Base-by-base conservation (phyloP, 2,329 filamentous ascomycete species). In the Neofusicoccum ribis region DNA sequence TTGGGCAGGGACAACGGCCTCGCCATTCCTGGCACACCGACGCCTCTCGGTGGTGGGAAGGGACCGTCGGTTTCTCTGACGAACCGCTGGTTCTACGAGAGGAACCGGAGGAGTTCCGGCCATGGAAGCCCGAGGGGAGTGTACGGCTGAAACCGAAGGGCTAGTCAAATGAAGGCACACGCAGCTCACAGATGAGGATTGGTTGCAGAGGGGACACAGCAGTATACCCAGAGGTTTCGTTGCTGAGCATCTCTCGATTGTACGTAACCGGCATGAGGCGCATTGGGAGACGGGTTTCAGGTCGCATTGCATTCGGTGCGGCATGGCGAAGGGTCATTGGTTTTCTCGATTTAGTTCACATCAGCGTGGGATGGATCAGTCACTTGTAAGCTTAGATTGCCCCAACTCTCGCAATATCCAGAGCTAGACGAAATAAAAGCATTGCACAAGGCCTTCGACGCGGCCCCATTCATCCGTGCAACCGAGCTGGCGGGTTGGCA, bases 61-160 rank as follows among this genome's bases (percentile, higher is more conserved):
- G 85, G 88, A 65, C 88, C 89, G 47, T 93, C 87, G 69, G 87
- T 96, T 61, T 88, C 88, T 0, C 74, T 97, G 73, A 97, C 94
- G 78, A 97, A 88, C 80, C 96, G 95, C 80, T 98, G 94, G 94
- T 78, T 97, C 67, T 98, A 97, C 74, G 92, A 97, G 78, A 91
- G 89, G 79, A 90, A 91, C 17, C 73, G 71, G 81, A 88, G 75
- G 76, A 88, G 75, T 80, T 52, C 50, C 27, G 50, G 61, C 14
- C 50, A 54, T 39, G 41, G 49, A 2, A 65, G 63, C 14, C 56
- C 63, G 11, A 46, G 63, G 23, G 60, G 51, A 34, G 44, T 50
- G 3, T 65, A 65, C 12, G 52, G 39, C 3, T 59, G 43, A 60
- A 39, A 17, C 15, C 8, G 27, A 44, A 11, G 27, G 34, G 20